phyloP scores from a whole-genome alignment of 2,329 filamentous ascomycete genomes.

The Sporothrix humicola region DNA sequence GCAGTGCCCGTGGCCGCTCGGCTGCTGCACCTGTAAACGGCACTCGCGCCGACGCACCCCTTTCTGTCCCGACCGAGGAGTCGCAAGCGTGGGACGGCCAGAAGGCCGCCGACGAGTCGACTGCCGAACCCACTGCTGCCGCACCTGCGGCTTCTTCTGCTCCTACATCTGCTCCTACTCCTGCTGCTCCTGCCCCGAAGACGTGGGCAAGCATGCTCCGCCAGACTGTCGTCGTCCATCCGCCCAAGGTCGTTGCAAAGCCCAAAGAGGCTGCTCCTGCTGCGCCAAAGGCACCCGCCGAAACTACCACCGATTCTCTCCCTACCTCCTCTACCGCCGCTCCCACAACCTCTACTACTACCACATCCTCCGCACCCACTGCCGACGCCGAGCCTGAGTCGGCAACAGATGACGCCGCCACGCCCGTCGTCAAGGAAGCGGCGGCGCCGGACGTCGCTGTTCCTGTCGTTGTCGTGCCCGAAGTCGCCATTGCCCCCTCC shows the following conservation, averaged over 20 bases:
- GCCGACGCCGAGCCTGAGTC: constrained; percentile 47
- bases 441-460: constrained; percentile 45
- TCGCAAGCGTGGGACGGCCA: constrained; percentile 65
- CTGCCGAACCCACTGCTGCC: constrained; percentile 39
- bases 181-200: constrained; percentile 53
- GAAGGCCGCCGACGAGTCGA: constrained; percentile 50
- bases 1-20: constrained; percentile 68
- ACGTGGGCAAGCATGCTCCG: constrained; percentile 80
- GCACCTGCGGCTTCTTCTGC: constrained; percentile 42
- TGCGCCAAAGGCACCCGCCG: constrained; percentile 48
- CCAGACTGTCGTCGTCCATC: constrained; percentile 57
- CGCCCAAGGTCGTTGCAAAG: constrained; percentile 42
- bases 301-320: constrained; percentile 47
- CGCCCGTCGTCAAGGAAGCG: constrained; percentile 45
- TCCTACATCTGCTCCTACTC: constrained; percentile 42
- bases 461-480: constrained; percentile 53
- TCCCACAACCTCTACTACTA: not conserved
- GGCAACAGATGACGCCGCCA: constrained; percentile 40
- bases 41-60: constrained; percentile 60
- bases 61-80: constrained; percentile 73
- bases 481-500: constrained; percentile 67
- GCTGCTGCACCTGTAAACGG: constrained; percentile 67
- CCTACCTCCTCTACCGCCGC: constrained; percentile 46
- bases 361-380: constrained; percentile 19
- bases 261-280: constrained; percentile 35